These are phyloP conservation scores for Bryopsis sp. DNA, from an alignment of 139 green algal species.

Conservation along the genomic window DNA sequence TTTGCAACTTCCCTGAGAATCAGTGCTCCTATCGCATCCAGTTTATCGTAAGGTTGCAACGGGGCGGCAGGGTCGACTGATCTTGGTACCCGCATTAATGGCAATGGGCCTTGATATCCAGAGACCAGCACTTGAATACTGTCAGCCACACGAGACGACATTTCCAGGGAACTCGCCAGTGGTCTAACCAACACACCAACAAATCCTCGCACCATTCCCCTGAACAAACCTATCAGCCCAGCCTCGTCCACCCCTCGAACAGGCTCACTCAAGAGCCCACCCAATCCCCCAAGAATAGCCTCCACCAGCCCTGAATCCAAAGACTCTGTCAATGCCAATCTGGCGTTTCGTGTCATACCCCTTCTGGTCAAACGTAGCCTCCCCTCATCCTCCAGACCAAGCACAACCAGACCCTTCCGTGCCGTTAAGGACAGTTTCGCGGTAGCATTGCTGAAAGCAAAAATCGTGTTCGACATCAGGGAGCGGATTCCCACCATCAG, in stretches of 20 bases:
- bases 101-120: not conserved
- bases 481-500: not conserved
- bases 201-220: not conserved
- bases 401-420: slow-evolving; percentile 2
- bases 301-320: not conserved
- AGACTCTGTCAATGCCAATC: not conserved
- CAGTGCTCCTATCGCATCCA: not conserved
- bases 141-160: not conserved
- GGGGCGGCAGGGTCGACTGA: not conserved
- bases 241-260: not conserved
- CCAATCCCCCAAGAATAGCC: not conserved
- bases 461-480: slow-evolving; percentile 5
- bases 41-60: slow-evolving; percentile 7
- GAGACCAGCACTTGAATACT: not conserved
- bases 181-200: not conserved
- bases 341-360: not conserved
- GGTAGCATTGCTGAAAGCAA: slow-evolving; percentile 7
- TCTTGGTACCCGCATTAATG: not conserved
- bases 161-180: not conserved
- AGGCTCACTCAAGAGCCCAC: slow-evolving; percentile 1
- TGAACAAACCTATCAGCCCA: not conserved
- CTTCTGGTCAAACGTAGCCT: not conserved
- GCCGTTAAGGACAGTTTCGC: slow-evolving; percentile 7
- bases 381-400: not conserved
- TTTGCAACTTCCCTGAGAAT: slow-evolving; percentile 1